Conservation (phyloP, 352 stramenopile genomes). For the Globisporangium perplexum region DNA sequence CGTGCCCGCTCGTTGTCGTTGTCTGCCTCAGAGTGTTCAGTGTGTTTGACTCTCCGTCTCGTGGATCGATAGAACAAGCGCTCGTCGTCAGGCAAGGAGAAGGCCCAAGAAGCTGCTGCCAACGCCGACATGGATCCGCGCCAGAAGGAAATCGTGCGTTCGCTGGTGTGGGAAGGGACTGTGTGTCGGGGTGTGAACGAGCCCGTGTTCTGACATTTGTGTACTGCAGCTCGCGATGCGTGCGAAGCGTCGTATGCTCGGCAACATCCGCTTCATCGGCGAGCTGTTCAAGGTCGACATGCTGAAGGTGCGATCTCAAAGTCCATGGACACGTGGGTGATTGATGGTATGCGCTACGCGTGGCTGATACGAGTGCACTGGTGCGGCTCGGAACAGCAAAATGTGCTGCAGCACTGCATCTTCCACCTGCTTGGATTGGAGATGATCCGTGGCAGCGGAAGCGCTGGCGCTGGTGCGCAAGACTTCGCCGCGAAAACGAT, state of each 20-base stretch:
- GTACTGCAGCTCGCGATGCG: slow-evolving; percentile 38
- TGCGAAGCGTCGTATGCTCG: slow-evolving; percentile 73
- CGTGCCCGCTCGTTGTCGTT: neutral
- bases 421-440: slow-evolving; percentile 80
- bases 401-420: slow-evolving; percentile 68
- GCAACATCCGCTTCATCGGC: slow-evolving; percentile 86
- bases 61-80: slow-evolving; percentile 56
- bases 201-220: neutral
- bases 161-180: neutral
- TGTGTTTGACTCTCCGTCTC: too few relatives aligned
- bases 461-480: slow-evolving; percentile 3
- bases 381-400: slow-evolving; percentile 26
- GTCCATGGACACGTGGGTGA: too few relatives aligned
- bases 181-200: neutral
- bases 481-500: slow-evolving; percentile 57
- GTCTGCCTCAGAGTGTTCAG: too few relatives aligned
- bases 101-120: slow-evolving; percentile 33
- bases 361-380: neutral
- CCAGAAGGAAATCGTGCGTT: slow-evolving; percentile 51
- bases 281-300: slow-evolving; percentile 86
- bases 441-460: slow-evolving; percentile 35
- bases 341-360: neutral
- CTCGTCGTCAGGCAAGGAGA: slow-evolving; percentile 18
- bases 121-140: slow-evolving; percentile 27
- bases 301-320: slow-evolving; percentile 43